Evolutionary conservation across 2,329 filamentous ascomycete species (phyloP).

Genomic region (Fusarium gaditjirri): DNA sequence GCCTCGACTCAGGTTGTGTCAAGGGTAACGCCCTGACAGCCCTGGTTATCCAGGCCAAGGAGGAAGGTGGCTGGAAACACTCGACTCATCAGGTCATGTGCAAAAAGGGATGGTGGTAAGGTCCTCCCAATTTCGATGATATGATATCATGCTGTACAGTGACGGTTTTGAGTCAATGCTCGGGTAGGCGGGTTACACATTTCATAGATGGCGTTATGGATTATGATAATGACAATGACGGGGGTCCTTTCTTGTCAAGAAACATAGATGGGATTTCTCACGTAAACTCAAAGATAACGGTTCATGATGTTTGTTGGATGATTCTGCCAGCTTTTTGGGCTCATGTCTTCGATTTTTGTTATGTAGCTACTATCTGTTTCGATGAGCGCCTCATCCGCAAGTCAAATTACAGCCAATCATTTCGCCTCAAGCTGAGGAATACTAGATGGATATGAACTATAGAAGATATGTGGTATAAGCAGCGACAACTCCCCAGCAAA

Average conservation of each 20-base stretch:
- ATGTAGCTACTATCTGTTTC: slow-evolving; percentile 23
- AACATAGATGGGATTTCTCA: background rate
- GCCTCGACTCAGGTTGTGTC: slow-evolving; percentile 86
- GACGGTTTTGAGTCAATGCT: slow-evolving; percentile 1
- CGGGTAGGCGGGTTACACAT: background rate
- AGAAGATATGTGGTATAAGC: slow-evolving; percentile 37
- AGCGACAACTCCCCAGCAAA: slow-evolving; percentile 23
- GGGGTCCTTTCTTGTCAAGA: slow-evolving; percentile 4
- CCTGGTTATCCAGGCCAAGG: slow-evolving; percentile 72
- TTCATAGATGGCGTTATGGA: slow-evolving; percentile 27
- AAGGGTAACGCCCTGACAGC: slow-evolving; percentile 80
- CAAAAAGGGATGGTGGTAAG: slow-evolving; percentile 38
- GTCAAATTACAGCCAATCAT: slow-evolving; percentile 3
- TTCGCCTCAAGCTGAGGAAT: background rate
- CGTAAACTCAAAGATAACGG: background rate
- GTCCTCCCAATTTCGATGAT: too few relatives aligned
- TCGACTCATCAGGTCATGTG: slow-evolving; percentile 57
- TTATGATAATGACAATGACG: slow-evolving; percentile 1
- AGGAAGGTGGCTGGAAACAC: slow-evolving; percentile 49
- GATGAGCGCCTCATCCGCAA: background rate
- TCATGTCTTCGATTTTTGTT: slow-evolving; percentile 29
- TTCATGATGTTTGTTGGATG: background rate
- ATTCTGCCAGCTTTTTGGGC: background rate
- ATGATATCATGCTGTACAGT: slow-evolving; percentile 9
- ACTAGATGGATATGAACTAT: slow-evolving; percentile 2